Conservation (phyloP, 23 red algal species). For the Cyanidiococcus yangmingshanensis region DNA sequence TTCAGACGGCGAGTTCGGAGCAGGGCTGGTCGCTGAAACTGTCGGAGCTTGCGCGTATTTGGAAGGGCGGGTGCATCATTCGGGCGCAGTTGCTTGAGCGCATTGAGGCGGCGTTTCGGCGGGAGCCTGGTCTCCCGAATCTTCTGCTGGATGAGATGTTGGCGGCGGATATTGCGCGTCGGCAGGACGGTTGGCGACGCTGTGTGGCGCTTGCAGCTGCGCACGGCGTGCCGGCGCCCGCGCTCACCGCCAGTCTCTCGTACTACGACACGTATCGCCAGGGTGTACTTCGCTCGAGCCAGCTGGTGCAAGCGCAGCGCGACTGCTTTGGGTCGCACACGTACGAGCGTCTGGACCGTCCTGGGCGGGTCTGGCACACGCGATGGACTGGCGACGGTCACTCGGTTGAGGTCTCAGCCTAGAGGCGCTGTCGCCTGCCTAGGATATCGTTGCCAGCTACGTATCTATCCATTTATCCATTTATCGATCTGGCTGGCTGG, state of each 20-base stretch:
- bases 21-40: constrained; percentile 73
- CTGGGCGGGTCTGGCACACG: constrained; percentile 61
- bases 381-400: constrained; percentile 48
- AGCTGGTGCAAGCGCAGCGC: constrained; percentile 81
- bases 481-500: too few relatives aligned
- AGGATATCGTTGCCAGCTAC: too few relatives aligned
- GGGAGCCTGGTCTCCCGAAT: constrained; percentile 42
- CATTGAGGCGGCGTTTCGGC: constrained; percentile 85
- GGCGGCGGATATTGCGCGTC: constrained; percentile 51
- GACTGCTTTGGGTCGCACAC: constrained; percentile 68
- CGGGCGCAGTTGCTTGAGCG: constrained; percentile 84
- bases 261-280: constrained; percentile 92
- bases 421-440: too few relatives aligned
- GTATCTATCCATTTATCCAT: too few relatives aligned
- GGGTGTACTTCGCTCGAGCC: constrained; percentile 52
- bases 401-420: background rate
- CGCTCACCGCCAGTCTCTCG: constrained; percentile 43
- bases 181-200: constrained; percentile 54
- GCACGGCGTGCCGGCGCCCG: constrained; percentile 65
- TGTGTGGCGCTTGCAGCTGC: constrained; percentile 43
- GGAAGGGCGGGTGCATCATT: constrained; percentile 99
- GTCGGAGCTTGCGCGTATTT: constrained; percentile 82
- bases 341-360: constrained; percentile 49
- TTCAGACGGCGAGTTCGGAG: constrained; percentile 52
- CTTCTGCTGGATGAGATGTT: constrained; percentile 74